Percentiles rank a stretch among this genome's conserved stretches.
phyloP scores from a whole-genome alignment of 257 asterid genomes.

The Scutellaria galericulata region DNA sequence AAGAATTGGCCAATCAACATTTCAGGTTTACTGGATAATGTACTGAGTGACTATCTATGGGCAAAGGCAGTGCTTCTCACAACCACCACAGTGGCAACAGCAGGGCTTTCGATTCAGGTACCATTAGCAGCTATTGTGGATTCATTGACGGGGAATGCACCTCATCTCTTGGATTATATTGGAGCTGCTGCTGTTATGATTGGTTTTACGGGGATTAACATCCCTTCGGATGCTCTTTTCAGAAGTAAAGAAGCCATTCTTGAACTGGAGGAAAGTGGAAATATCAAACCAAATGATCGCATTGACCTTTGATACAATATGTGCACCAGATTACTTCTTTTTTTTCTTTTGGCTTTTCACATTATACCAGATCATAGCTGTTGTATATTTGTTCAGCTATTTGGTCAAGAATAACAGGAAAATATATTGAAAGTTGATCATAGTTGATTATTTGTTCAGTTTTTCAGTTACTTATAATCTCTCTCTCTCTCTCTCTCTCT shows the following conservation, averaged over 20 bases:
- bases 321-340: neutral
- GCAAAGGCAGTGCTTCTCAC: conserved; percentile 97
- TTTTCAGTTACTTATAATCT: too few relatives aligned
- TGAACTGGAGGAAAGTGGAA: conserved; percentile 60
- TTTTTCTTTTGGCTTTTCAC: neutral
- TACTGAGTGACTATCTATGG: conserved; percentile 94
- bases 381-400: neutral
- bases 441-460: too few relatives aligned
- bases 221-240: conserved; percentile 59
- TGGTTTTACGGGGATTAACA: conserved; percentile 83
- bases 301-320: conserved; percentile 27
- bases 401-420: neutral
- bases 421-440: too few relatives aligned
- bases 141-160: conserved; percentile 71
- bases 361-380: conserved; percentile 9
- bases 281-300: conserved; percentile 29
- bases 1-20: conserved; percentile 22
- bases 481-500: too few relatives aligned
- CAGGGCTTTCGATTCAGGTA: conserved; percentile 96
- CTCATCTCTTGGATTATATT: conserved; percentile 57
- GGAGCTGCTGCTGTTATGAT: conserved; percentile 86
- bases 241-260: conserved; percentile 48
- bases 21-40: conserved; percentile 89
- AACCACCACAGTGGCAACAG: conserved; percentile 91
- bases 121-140: conserved; percentile 93